Conservation (phyloP, 2,329 filamentous ascomycete species). For the Tolypocladium sp. region DNA sequence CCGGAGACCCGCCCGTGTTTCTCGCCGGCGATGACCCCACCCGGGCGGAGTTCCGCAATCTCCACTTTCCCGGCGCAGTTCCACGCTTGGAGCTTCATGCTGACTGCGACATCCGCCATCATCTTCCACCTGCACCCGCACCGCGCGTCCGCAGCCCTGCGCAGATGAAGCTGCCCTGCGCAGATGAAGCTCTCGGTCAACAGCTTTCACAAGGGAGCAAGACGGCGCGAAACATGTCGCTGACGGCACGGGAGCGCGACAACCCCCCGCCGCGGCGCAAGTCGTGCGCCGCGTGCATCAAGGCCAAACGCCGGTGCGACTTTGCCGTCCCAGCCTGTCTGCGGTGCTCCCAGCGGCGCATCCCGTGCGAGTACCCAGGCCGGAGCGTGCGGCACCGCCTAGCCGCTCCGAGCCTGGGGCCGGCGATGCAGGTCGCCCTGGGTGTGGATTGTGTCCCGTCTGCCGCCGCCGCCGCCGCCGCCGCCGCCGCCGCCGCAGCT, state of each 20-base stretch:
- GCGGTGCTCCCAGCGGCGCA: conserved; percentile 37
- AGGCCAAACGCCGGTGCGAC: conserved; percentile 48
- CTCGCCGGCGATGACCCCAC: not conserved
- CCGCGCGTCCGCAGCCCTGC: not conserved
- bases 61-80: conserved; percentile 11
- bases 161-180: not conserved
- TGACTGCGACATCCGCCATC: not conserved
- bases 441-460: too few relatives aligned
- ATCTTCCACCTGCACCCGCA: not conserved
- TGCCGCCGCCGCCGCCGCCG: not conserved
- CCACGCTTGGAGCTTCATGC: not conserved
- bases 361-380: conserved; percentile 37
- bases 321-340: conserved; percentile 40
- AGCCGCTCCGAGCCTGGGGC: not conserved
- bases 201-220: not conserved
- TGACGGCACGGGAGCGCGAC: conserved; percentile 23
- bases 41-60: conserved; percentile 18
- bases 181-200: not conserved
- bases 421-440: too few relatives aligned
- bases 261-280: conserved; percentile 42
- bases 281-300: conserved; percentile 47
- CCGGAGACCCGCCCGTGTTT: not conserved
- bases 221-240: conserved; percentile 12
- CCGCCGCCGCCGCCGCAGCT: not conserved
- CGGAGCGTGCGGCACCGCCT: not conserved